Percentiles rank a stretch among this genome's conserved stretches.
phyloP scores from a whole-genome alignment of 2,329 filamentous ascomycete species.

The Emergomyces orientalis region DNA sequence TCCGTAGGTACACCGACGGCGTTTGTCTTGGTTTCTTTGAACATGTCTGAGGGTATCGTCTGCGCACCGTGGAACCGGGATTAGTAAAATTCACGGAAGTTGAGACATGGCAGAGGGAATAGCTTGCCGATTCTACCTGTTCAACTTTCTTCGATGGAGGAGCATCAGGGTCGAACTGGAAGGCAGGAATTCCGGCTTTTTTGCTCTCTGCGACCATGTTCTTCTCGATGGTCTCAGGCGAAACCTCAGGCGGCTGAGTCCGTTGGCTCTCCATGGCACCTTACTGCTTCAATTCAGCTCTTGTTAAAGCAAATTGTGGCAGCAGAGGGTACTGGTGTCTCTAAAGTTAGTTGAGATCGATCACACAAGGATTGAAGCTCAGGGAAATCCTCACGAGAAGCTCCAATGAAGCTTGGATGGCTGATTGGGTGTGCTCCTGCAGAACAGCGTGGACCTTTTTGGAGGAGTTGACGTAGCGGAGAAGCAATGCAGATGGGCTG shows the following conservation, averaged over 20 bases:
- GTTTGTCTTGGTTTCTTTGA: slow-evolving; percentile 39
- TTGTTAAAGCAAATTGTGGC: neutral
- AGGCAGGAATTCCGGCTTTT: slow-evolving; percentile 69
- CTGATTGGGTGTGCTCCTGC: neutral
- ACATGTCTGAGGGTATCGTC: slow-evolving; percentile 41
- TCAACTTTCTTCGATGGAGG: slow-evolving; percentile 73
- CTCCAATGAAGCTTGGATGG: neutral
- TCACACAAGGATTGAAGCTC: slow-evolving; percentile 1
- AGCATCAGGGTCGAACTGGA: slow-evolving; percentile 79
- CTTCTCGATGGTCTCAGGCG: slow-evolving; percentile 61
- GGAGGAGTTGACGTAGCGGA: slow-evolving; percentile 1
- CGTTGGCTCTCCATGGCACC: slow-evolving; percentile 67
- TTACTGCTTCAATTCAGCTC: slow-evolving; percentile 67
- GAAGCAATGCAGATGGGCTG: neutral
- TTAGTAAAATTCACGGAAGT: neutral
- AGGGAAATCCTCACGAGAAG: neutral
- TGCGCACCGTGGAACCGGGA: neutral
- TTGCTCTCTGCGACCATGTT: slow-evolving; percentile 67
- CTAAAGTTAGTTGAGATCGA: neutral
- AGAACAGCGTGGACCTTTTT: neutral
- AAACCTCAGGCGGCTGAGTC: slow-evolving; percentile 53
- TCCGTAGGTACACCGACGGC: slow-evolving; percentile 60
- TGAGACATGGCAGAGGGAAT: slow-evolving; percentile 1
- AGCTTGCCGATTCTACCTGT: slow-evolving; percentile 64
- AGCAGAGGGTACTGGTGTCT: slow-evolving; percentile 10